Evolutionary conservation across 495 filamentous ascomycete genomes (phyloP).

Genomic region (Hypoxylon fragiforme): DNA sequence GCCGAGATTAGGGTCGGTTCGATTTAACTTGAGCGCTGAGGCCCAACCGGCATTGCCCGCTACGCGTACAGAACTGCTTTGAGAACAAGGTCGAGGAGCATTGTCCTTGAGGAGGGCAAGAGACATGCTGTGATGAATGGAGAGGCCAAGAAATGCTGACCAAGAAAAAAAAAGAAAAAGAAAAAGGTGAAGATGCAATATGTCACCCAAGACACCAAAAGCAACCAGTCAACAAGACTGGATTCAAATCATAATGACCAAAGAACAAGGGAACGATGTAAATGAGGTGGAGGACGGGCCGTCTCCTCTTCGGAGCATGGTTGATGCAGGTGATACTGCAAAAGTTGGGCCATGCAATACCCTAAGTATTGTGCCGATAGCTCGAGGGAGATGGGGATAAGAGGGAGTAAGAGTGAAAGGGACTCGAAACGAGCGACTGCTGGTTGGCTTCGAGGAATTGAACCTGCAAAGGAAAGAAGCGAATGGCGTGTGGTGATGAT

Average conservation of each 20-base stretch:
- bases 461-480: background rate
- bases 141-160: constrained; percentile 38
- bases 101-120: constrained; percentile 19
- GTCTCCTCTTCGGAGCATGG: constrained; percentile 33
- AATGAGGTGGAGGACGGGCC: constrained; percentile 27
- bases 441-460: background rate
- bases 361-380: too few species aligned
- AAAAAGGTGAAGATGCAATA: constrained; percentile 41
- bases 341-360: constrained; percentile 22
- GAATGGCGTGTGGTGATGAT: background rate
- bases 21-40: constrained; percentile 36
- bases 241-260: constrained; percentile 43
- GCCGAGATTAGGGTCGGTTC: constrained; percentile 34
- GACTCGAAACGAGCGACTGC: background rate
- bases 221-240: constrained; percentile 19
- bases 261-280: constrained; percentile 33
- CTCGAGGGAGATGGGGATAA: constrained; percentile 30
- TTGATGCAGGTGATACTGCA: constrained; percentile 33
- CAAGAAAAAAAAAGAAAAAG: constrained; percentile 48
- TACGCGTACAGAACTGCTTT: constrained; percentile 39
- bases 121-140: constrained; percentile 38
- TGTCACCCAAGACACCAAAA: constrained; percentile 42
- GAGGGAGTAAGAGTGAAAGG: background rate
- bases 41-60: constrained; percentile 40
- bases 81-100: constrained; percentile 39